Base-by-base conservation (phyloP, 208 protist species). In the Naegleria lovaniensis region DNA sequence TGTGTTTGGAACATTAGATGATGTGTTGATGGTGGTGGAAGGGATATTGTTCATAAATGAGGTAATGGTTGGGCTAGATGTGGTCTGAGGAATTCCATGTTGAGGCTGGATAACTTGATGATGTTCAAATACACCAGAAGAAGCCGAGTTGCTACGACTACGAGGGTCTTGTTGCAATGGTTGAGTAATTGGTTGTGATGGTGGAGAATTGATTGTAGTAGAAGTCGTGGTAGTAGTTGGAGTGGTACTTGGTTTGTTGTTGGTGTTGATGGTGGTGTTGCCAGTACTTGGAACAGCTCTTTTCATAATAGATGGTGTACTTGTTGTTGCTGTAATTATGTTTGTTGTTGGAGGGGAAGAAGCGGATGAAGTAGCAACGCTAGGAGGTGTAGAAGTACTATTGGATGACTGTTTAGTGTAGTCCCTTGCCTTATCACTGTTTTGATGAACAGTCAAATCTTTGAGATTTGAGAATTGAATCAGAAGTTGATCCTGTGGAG, bases 381-480 rank as follows among this genome's bases (percentile, higher is more conserved):
- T 16, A 6, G 75, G 33, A 38, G 75, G n/a, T 22, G 59, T 76
- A 33, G 59, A 33, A 33, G 59, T 48, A 48, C 43, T 48, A 48
- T n/a, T n/a, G n/a, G 43, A 48, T 48, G 43, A 48, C 11, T 83
- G 13, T 43, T 88, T 88, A 38, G 85, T 88, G 40, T 39, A 88
- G 55, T 88, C 85, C 38, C 85, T 88, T 6, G 43, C 25, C 36
- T 36, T 51, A 33, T 88, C 85, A 58, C 41, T 58, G n/a, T 88
- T 88, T 88, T 88, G 41, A 13, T 88, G 39, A 22, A 88, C 85
- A 38, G 85, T 88, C 4, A 88, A 38, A 58, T 88, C 85, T 58
- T 33, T 51, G 11, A 88, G 40, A 39, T 88, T 51, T 7, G n/a
- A 40, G 22, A 58, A 88, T 88, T 88, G 85, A 39, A 88, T 39